Percentiles rank a stretch among this genome's conserved stretches.
Conservation (phyloP, 345 rosid genomes). For the Erodium maritimum region DNA sequence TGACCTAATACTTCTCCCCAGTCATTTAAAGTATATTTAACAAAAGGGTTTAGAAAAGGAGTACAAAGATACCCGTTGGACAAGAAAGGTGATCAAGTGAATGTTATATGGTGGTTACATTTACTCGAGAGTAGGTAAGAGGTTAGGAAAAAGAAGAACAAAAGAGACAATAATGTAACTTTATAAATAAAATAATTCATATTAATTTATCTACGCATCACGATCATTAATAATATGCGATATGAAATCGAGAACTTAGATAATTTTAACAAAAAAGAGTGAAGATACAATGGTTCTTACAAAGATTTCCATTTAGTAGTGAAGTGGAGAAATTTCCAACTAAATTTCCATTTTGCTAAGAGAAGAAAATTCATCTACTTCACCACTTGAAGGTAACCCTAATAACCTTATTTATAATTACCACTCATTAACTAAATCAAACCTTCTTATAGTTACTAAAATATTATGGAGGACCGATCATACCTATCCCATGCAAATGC, state of each 20-base stretch:
- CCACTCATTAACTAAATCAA: neutral
- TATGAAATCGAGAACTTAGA: too few relatives aligned
- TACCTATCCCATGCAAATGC: slow-evolving; percentile 36
- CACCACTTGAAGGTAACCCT: slow-evolving; percentile 27
- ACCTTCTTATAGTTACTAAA: neutral
- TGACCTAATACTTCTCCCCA: neutral
- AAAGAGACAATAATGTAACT: too few relatives aligned
- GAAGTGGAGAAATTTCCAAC: neutral
- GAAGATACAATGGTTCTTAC: neutral
- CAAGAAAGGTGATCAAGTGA: too few relatives aligned
- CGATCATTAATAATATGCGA: too few relatives aligned
- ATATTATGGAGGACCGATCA: neutral
- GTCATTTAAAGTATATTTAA: too few relatives aligned
- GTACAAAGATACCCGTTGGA: too few relatives aligned
- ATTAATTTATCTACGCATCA: too few relatives aligned
- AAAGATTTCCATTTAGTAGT: neutral
- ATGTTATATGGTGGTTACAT: too few relatives aligned
- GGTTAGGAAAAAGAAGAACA: too few relatives aligned
- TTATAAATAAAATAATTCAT: too few relatives aligned
- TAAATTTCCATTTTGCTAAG: neutral
- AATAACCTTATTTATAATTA: slow-evolving; percentile 8
- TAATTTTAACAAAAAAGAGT: too few relatives aligned
- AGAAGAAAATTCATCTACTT: slow-evolving; percentile 61
- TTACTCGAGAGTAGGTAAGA: too few relatives aligned
- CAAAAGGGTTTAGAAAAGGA: neutral